Evolutionary conservation across 139 green algal genomes (phyloP).

Genomic region (Chlamydomonas applanata): DNA sequence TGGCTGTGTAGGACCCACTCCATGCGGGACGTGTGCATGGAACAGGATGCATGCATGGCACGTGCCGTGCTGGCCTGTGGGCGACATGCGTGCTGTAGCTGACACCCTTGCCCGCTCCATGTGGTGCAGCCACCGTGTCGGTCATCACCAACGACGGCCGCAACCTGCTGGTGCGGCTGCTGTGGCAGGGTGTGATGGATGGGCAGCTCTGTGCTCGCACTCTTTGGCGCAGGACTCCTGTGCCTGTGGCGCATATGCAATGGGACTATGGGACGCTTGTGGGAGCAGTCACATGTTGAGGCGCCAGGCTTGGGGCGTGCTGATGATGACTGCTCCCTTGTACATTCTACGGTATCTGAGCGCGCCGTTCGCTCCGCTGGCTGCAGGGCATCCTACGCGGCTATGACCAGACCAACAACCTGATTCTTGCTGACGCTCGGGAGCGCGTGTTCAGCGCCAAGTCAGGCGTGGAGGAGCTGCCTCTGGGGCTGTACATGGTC

Average conservation of each 20-base stretch:
- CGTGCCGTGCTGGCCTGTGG: too few relatives aligned
- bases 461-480: constrained; percentile 76
- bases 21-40: background rate
- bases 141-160: constrained; percentile 89
- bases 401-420: constrained; percentile 93
- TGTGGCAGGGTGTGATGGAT: background rate
- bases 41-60: background rate
- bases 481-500: constrained; percentile 89
- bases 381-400: constrained; percentile 79
- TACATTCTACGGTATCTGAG: too few relatives aligned
- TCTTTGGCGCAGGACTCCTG: too few relatives aligned
- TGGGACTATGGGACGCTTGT: too few relatives aligned
- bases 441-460: constrained; percentile 90
- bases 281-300: too few relatives aligned
- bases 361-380: too few relatives aligned
- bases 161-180: constrained; percentile 82
- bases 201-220: too few relatives aligned
- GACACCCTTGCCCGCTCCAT: too few relatives aligned
- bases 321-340: too few relatives aligned
- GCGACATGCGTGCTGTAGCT: too few relatives aligned
- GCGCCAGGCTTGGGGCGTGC: too few relatives aligned
- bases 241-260: too few relatives aligned
- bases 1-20: background rate
- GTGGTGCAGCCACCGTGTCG: constrained; percentile 47
- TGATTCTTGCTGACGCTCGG: constrained; percentile 90